Percentiles rank a stretch among this genome's conserved stretches.
These are phyloP conservation scores for Cucurbitaria berberidis DNA, from an alignment of 2,329 filamentous ascomycete genomes.

Conservation along the genomic window DNA sequence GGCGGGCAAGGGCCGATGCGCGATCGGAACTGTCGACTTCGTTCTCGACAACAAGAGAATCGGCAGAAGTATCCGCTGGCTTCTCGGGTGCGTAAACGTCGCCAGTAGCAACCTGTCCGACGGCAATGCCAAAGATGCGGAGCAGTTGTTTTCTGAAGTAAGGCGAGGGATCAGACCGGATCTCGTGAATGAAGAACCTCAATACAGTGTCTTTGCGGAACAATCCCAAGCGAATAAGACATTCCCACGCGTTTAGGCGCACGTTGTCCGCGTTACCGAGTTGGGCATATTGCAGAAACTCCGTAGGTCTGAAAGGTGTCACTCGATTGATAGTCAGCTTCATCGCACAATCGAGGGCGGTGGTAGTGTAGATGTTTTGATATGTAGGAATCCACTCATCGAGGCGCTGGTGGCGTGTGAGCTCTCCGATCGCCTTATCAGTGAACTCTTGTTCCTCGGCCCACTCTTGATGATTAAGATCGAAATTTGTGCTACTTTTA, in stretches of 20 bases:
- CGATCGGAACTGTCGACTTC: conserved; percentile 52
- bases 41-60: conserved; percentile 63
- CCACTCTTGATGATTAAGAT: conserved; percentile 53
- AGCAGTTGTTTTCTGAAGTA: conserved; percentile 62
- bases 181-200: conserved; percentile 62
- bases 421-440: conserved; percentile 64
- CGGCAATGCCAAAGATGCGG: conserved; percentile 59
- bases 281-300: conserved; percentile 67
- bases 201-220: conserved; percentile 58
- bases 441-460: conserved; percentile 61
- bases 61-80: conserved; percentile 40
- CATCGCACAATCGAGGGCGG: conserved; percentile 65
- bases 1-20: conserved; percentile 61
- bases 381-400: conserved; percentile 72
- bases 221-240: conserved; percentile 62
- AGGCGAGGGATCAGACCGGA: conserved; percentile 63
- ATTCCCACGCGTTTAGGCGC: conserved; percentile 64
- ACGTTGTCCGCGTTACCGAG: conserved; percentile 66
- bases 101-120: conserved; percentile 67
- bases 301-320: conserved; percentile 59
- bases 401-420: conserved; percentile 67
- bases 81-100: conserved; percentile 46
- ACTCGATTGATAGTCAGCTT: conserved; percentile 61
- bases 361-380: conserved; percentile 68
- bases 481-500: conserved; percentile 44